phyloP scores from a whole-genome alignment of 2,329 filamentous ascomycete species.

The Arachnopeziza araneosa region DNA sequence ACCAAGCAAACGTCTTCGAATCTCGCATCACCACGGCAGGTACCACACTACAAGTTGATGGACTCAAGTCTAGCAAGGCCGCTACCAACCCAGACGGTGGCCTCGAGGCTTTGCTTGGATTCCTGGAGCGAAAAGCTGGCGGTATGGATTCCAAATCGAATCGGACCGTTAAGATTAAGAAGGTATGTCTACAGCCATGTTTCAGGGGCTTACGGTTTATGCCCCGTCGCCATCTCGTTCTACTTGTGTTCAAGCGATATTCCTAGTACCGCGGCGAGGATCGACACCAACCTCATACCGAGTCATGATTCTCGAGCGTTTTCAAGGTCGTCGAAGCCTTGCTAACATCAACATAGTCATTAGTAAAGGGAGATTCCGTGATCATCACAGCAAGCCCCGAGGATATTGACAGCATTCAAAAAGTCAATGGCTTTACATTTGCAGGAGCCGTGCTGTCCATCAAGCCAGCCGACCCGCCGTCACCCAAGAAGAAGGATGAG shows the following conservation, averaged over 20 bases:
- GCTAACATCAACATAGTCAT: constrained; percentile 67
- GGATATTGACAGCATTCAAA: constrained; percentile 58
- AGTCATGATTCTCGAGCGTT: constrained; percentile 24
- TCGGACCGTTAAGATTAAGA: constrained; percentile 58
- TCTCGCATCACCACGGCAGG: constrained; percentile 22
- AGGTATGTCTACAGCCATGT: constrained; percentile 59
- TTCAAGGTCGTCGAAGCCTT: constrained; percentile 37
- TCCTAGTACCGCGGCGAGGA: constrained; percentile 26
- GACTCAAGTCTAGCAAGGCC: constrained; percentile 65
- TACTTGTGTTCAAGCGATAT: constrained; percentile 37
- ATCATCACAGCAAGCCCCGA: constrained; percentile 61
- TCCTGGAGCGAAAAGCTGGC: constrained; percentile 66
- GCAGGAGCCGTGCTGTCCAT: constrained; percentile 56
- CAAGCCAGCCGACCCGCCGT: constrained; percentile 37
- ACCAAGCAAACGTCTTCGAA: constrained; percentile 26
- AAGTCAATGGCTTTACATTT: constrained; percentile 64
- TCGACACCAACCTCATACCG: constrained; percentile 21
- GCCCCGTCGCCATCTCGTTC: constrained; percentile 33
- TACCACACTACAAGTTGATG: constrained; percentile 43
- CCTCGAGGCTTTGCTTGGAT: constrained; percentile 56
- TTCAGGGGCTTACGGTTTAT: constrained; percentile 9
- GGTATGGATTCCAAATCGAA: constrained; percentile 41
- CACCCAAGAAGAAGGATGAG: constrained; percentile 26
- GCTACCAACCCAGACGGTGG: constrained; percentile 62
- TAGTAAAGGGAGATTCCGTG: constrained; percentile 61